A percentile compares a stretch with the other conserved stretches of the same genome.
These are phyloP conservation scores for Entoloma clypeatum DNA, from an alignment of 1,284 basidiomycete genomes.

Conservation along the genomic window DNA sequence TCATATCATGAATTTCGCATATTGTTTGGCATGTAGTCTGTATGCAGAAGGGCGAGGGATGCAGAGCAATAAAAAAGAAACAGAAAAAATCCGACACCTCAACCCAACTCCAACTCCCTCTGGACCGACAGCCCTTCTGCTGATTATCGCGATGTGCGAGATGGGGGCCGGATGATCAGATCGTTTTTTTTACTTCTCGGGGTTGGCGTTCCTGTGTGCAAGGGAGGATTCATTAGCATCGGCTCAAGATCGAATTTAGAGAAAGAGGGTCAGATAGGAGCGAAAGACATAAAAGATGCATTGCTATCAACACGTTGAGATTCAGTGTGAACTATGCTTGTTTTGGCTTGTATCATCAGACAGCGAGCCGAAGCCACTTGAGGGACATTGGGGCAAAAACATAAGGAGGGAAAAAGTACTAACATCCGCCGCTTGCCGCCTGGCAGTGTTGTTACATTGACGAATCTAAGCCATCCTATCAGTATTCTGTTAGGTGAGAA, in stretches of 20 bases:
- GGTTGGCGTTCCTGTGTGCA: conserved; percentile 71
- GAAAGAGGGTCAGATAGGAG: conserved; percentile 74
- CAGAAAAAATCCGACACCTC: conserved; percentile 6
- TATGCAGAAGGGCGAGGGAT: conserved; percentile 11
- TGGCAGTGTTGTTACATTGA: conserved; percentile 88
- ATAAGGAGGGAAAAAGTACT: conserved; percentile 40
- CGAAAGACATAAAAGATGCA: conserved; percentile 88
- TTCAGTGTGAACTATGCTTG: conserved; percentile 94
- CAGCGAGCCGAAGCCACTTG: conserved; percentile 6
- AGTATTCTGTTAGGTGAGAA: no score
- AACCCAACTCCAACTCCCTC: conserved; percentile 9
- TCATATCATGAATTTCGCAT: conserved; percentile 23
- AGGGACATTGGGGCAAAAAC: conserved; percentile 4
- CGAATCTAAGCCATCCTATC: conserved; percentile 58
- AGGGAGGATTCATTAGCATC: conserved; percentile 29
- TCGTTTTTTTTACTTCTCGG: conserved; percentile 61
- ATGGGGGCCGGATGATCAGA: neutral
- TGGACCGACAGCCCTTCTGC: conserved; percentile 16
- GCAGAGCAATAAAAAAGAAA: conserved; percentile 14
- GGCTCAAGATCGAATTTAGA: conserved; percentile 16
- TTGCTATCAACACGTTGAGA: conserved; percentile 67
- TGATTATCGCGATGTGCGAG: conserved; percentile 6
- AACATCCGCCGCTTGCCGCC: conserved; percentile 96
- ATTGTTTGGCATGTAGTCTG: conserved; percentile 17
- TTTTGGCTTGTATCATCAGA: conserved; percentile 64